Evolutionary conservation across 208 protist species (phyloP).

Genomic region (Leishmania aethiopica): DNA sequence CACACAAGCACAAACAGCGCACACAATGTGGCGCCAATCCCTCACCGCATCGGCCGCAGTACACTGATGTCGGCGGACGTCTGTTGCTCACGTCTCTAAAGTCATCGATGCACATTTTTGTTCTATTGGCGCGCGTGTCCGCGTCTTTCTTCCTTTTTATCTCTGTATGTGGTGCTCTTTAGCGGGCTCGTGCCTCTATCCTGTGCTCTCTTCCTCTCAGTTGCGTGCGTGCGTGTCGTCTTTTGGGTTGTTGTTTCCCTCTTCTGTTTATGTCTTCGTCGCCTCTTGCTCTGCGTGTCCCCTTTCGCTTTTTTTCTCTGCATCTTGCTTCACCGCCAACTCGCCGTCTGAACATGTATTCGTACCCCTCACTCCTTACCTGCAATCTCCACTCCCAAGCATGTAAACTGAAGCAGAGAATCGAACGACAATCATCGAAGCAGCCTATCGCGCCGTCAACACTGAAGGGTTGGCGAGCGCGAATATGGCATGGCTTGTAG

Average conservation of each 20-base stretch:
- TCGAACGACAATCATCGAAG: not conserved
- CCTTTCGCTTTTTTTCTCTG: not conserved
- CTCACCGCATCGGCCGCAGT: not conserved
- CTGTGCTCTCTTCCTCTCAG: not conserved
- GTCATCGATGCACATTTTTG: not conserved
- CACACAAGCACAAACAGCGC: not conserved
- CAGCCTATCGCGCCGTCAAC: not conserved
- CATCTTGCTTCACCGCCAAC: not conserved
- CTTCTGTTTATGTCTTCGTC: not conserved
- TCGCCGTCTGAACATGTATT: conserved; percentile 1
- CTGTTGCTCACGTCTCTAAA: not conserved
- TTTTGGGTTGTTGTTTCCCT: not conserved
- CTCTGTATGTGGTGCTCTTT: not conserved
- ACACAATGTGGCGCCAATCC: not conserved
- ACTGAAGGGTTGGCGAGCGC: not conserved
- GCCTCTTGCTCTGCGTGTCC: not conserved
- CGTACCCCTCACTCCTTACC: not conserved
- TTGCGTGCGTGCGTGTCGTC: not conserved
- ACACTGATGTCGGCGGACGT: not conserved
- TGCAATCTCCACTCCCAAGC: not conserved
- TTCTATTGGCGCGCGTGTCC: not conserved
- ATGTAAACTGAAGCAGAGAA: not conserved
- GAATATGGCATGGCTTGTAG: not conserved
- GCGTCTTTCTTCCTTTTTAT: not conserved
- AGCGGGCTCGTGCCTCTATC: not conserved